Conservation (phyloP, 805 yeast species). For the Schizosaccharomyces japonicus region DNA sequence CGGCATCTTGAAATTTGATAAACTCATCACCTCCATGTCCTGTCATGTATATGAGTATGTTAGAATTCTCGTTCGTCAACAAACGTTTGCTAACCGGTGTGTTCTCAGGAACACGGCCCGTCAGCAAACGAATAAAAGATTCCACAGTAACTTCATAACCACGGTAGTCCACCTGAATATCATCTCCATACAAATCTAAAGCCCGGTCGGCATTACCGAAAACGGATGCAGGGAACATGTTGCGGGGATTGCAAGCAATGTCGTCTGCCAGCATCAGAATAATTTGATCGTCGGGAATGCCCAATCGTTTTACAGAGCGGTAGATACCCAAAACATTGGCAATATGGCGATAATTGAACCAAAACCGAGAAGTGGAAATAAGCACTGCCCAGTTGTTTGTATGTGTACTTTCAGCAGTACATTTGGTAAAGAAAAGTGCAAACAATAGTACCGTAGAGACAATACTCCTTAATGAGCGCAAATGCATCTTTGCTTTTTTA, state of each 20-base stretch:
- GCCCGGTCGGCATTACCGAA: constrained; percentile 84
- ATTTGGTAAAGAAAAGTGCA: not conserved
- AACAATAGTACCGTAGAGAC: no score
- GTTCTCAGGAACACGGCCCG: constrained; percentile 78
- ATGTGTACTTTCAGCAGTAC: constrained; percentile 18
- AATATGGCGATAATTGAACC: constrained; percentile 97
- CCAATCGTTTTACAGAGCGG: constrained; percentile 82
- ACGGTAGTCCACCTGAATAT: constrained; percentile 84
- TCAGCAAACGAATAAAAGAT: constrained; percentile 70
- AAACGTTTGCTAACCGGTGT: constrained; percentile 83
- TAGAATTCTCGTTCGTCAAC: constrained; percentile 78
- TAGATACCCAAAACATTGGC: constrained; percentile 87
- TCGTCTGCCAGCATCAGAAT: constrained; percentile 91
- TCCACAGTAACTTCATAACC: constrained; percentile 98
- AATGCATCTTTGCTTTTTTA: no score
- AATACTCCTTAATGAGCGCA: no score
- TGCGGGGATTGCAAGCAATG: constrained; percentile 87
- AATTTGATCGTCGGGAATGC: constrained; percentile 94
- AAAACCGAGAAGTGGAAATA: constrained; percentile 85
- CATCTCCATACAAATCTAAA: constrained; percentile 78
- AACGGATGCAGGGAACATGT: constrained; percentile 86
- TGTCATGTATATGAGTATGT: constrained; percentile 81
- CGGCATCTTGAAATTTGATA: constrained; percentile 92
- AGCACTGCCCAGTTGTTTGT: constrained; percentile 67
- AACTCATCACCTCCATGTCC: constrained; percentile 99